Conservation (phyloP, 441 rosid genomes). For the Populus hybrid region DNA sequence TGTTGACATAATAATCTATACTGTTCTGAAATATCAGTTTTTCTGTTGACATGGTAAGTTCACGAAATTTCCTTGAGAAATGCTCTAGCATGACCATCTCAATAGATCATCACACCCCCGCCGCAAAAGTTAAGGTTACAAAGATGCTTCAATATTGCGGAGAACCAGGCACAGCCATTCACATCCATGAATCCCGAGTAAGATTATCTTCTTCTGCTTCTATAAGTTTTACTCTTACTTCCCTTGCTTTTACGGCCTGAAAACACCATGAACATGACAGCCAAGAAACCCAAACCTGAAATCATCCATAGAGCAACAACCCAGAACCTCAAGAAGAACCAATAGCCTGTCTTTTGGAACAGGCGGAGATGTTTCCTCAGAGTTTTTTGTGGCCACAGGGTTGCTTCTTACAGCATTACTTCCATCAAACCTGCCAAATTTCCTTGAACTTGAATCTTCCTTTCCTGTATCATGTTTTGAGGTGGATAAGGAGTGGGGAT, state of each 20-base stretch:
- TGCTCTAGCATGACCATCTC: conserved; percentile 2
- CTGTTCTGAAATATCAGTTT: background rate
- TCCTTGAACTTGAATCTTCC: conserved; percentile 43
- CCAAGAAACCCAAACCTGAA: conserved; percentile 70
- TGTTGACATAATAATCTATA: background rate
- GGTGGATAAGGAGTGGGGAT: conserved; percentile 36
- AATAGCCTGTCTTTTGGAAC: conserved; percentile 38
- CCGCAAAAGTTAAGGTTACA: conserved; percentile 14
- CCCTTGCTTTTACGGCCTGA: conserved; percentile 57
- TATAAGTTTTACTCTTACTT: conserved; percentile 52
- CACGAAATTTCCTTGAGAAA: conserved; percentile 7
- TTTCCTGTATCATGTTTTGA: conserved; percentile 14
- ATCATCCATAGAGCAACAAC: conserved; percentile 64
- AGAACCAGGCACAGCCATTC: conserved; percentile 39
- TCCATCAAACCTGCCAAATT: conserved; percentile 45
- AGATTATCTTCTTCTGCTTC: conserved; percentile 60
- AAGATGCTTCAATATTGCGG: conserved; percentile 29
- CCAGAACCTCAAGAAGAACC: conserved; percentile 73
- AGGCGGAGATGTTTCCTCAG: conserved; percentile 35
- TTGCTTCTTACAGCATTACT: conserved; percentile 25
- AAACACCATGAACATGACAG: conserved; percentile 55
- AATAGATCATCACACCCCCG: background rate
- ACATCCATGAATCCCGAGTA: conserved; percentile 44
- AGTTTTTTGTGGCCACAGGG: conserved; percentile 22
- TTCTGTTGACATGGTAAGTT: background rate